phyloP scores from a whole-genome alignment of 768 basidiomycete species.

The Lactarius tabidus region DNA sequence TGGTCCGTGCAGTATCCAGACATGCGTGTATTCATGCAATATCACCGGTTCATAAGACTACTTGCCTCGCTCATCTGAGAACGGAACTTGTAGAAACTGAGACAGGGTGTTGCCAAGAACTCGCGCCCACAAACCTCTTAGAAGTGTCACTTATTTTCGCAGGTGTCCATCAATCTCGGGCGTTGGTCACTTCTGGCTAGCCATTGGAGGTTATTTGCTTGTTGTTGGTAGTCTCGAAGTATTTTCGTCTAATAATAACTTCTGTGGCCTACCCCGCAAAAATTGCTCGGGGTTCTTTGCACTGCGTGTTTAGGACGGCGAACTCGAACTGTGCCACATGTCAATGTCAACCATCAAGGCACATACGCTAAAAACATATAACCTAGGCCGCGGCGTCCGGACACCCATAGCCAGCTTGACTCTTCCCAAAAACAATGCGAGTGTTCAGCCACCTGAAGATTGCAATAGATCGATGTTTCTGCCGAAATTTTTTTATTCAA shows the following conservation, averaged over 20 bases:
- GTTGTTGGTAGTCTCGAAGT: background rate
- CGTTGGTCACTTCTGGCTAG: background rate
- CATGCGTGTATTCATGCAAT: background rate
- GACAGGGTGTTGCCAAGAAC: background rate
- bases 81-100: background rate
- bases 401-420: background rate
- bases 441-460: no score
- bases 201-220: background rate
- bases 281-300: background rate
- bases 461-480: no score
- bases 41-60: background rate
- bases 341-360: background rate
- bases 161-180: background rate
- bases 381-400: no score
- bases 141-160: background rate
- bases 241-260: background rate
- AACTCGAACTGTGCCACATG: background rate
- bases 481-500: no score
- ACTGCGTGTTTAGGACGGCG: background rate
- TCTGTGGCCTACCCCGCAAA: background rate
- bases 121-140: background rate
- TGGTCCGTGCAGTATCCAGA: background rate
- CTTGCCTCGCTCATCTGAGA: background rate
- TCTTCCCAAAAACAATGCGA: no score
- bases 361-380: background rate